Conservation (phyloP, 2,329 filamentous ascomycete genomes). For the Fusarium humuli region DNA sequence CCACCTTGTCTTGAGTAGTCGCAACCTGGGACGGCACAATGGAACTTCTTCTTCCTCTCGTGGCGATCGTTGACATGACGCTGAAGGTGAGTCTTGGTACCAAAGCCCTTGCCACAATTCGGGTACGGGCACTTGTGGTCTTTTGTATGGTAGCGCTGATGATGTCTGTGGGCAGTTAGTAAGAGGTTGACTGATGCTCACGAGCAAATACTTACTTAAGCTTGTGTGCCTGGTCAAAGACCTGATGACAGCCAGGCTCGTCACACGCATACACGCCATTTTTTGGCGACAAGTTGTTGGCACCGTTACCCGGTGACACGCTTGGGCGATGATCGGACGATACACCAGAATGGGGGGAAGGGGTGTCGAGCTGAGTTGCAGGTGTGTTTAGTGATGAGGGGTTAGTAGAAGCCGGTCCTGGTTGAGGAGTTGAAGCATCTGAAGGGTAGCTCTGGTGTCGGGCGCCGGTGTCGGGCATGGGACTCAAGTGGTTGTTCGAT, state of each 20-base stretch:
- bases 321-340: conserved; percentile 54
- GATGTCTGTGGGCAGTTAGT: conserved; percentile 58
- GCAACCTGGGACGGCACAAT: conserved; percentile 66
- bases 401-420: conserved; percentile 54
- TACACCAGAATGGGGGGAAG: conserved; percentile 54
- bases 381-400: conserved; percentile 59
- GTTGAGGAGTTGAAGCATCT: conserved; percentile 58
- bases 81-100: conserved; percentile 71
- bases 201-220: conserved; percentile 61
- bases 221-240: conserved; percentile 70
- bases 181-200: not conserved
- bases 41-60: conserved; percentile 69
- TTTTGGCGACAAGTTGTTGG: conserved; percentile 46
- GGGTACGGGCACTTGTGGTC: conserved; percentile 68
- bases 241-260: conserved; percentile 53
- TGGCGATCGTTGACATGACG: conserved; percentile 73
- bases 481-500: conserved; percentile 43
- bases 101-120: conserved; percentile 67
- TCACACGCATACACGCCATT: conserved; percentile 51
- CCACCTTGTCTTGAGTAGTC: conserved; percentile 67
- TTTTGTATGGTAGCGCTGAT: conserved; percentile 70
- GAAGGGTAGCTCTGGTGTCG: conserved; percentile 53
- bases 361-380: conserved; percentile 58
- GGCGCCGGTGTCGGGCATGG: conserved; percentile 39
- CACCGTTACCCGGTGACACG: conserved; percentile 50